Base-by-base conservation (phyloP, 148 eudicot species). In the Pharnaceum exiguum region DNA sequence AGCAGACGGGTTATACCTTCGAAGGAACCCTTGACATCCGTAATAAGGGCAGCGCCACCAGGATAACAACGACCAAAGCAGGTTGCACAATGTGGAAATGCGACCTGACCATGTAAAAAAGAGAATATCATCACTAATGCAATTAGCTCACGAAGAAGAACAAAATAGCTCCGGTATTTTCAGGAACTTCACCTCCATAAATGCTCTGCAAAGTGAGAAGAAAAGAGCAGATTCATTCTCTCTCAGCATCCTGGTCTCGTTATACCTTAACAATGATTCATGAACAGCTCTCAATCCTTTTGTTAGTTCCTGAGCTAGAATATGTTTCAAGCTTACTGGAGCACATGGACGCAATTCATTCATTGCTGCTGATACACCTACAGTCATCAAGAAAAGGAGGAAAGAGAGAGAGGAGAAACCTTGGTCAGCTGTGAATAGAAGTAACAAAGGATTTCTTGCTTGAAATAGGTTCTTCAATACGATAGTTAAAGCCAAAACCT, bases 271-370 rank as follows among this genome's bases (percentile, higher is more conserved):
- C 46, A 93, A 72, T 17, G 95, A 83, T 69, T 89, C 89, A 66
- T 90, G 93, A 63, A 93, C 99, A 49, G 86, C 79, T 69, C 57
- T 90, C 68, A 93, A 67, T 24, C 96, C 95, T 67, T 76, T 86
- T 10, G 77, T 82, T 72, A 93, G 70, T 70, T 93, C 96, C 73
- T 93, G 96, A 47, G 99, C 83, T 46, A 93, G 89, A 44, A 93
- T 73, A 52, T 83, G 81, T 68, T 86, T 93, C 80, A 93, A 82
- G 74, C 96, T 85, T 58, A 83, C 56, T 66, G 99, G 99, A 38
- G 95, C 95, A 61, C 99, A 93, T 21, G 99, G 99, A 15, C 99
- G 95, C 55, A 93, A 65, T 51, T 93, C 99, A 46, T 93, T 93
- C 96, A 93, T 81, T 62, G 96, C 91, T 17, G 85, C 88, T 46